These are phyloP conservation scores for Taiozyma sp. DNA, from an alignment of 1,139 yeast genomes.

Conservation along the genomic window DNA sequence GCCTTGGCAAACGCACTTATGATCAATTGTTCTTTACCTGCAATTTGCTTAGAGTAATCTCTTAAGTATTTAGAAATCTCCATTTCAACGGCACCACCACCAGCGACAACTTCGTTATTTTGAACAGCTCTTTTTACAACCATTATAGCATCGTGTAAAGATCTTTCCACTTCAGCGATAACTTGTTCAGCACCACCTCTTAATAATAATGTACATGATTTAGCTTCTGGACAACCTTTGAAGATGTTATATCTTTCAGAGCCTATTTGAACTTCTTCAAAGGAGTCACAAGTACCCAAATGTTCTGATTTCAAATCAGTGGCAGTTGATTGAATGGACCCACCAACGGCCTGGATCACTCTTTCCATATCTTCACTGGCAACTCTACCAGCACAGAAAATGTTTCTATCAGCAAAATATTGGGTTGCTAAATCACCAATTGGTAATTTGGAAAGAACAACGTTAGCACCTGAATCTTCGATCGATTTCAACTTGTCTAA, in stretches of 20 bases:
- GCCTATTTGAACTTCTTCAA: slow-evolving; percentile 95
- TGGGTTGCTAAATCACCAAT: slow-evolving; percentile 99
- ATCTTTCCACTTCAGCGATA: slow-evolving; percentile 96
- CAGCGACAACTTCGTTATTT: slow-evolving; percentile 87
- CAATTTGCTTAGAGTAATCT: slow-evolving; percentile 80
- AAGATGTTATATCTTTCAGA: slow-evolving; percentile 91
- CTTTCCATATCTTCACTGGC: slow-evolving; percentile 86
- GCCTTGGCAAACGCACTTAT: slow-evolving; percentile 93
- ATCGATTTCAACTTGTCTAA: slow-evolving; percentile 82
- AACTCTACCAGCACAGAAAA: slow-evolving; percentile 98
- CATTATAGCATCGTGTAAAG: slow-evolving; percentile 97
- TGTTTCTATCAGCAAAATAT: slow-evolving; percentile 91
- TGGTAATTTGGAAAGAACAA: slow-evolving; percentile 90
- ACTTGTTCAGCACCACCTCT: slow-evolving; percentile 99
- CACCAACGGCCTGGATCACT: slow-evolving; percentile 93
- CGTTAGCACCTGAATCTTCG: slow-evolving; percentile 82
- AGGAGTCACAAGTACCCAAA: slow-evolving; percentile 79
- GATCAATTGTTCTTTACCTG: slow-evolving; percentile 93
- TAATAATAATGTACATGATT: slow-evolving; percentile 87
- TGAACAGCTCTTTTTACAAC: slow-evolving; percentile 93
- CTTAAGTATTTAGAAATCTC: slow-evolving; percentile 86
- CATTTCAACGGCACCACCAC: slow-evolving; percentile 99
- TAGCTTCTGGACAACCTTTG: slow-evolving; percentile 87
- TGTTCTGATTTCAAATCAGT: slow-evolving; percentile 68
- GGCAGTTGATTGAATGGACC: slow-evolving; percentile 82